Evolutionary conservation across 2,329 filamentous ascomycete genomes (phyloP).

Genomic region (Nemania diffusa): DNA sequence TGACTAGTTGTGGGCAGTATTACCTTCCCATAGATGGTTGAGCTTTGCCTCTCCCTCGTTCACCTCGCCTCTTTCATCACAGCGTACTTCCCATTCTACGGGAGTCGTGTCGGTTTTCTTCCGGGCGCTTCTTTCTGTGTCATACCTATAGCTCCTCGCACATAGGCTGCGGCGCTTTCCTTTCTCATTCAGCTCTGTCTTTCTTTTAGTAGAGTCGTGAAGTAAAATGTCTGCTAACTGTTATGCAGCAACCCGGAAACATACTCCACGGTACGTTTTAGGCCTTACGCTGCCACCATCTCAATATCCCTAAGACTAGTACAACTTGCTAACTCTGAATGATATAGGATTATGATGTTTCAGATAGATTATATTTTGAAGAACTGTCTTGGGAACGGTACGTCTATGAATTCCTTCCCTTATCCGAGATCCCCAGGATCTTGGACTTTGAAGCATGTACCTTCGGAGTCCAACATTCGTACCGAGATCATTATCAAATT

Average conservation of each 20-base stretch:
- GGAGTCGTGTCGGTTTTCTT: background rate
- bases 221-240: background rate
- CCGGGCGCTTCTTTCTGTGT: background rate
- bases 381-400: slow-evolving; percentile 65
- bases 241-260: slow-evolving; percentile 2
- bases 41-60: background rate
- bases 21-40: background rate
- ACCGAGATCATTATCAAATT: background rate
- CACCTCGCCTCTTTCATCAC: background rate
- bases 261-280: slow-evolving; percentile 1
- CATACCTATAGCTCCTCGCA: background rate
- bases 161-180: background rate
- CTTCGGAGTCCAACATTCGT: background rate
- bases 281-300: background rate
- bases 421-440: background rate
- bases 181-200: background rate
- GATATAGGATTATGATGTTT: slow-evolving; percentile 84
- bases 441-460: background rate
- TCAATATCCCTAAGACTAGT: background rate
- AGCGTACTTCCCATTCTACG: background rate
- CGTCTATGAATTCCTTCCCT: background rate
- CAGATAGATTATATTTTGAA: slow-evolving; percentile 95
- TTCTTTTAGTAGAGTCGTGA: background rate
- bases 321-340: slow-evolving; percentile 61
- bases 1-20: background rate